phyloP scores from a whole-genome alignment of 1,284 basidiomycete genomes.

The Peniophora sp. region DNA sequence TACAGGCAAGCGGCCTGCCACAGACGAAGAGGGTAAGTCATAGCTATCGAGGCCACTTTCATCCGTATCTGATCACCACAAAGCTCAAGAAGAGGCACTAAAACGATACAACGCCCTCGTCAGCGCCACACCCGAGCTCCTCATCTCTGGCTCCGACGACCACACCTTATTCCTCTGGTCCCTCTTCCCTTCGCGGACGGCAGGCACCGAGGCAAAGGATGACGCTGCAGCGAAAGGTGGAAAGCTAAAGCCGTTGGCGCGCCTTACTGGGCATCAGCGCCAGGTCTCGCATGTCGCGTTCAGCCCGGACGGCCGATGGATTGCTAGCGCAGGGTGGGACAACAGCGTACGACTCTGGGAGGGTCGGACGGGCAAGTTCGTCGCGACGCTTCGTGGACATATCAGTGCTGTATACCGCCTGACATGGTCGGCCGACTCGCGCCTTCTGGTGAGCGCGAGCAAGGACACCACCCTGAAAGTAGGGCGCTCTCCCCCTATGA shows the following conservation, averaged over 20 bases:
- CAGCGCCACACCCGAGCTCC: constrained; percentile 66
- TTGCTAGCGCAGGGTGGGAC: constrained; percentile 90
- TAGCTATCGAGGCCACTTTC: neutral
- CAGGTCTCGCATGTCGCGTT: constrained; percentile 95
- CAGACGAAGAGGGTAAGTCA: constrained; percentile 68
- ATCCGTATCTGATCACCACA: constrained; percentile 1
- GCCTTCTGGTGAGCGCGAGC: constrained; percentile 88
- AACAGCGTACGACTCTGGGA: constrained; percentile 93
- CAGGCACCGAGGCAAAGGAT: constrained; percentile 25
- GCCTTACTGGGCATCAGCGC: constrained; percentile 92
- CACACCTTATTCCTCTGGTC: constrained; percentile 95
- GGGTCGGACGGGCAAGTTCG: constrained; percentile 87
- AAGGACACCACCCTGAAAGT: constrained; percentile 97
- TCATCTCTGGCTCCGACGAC: constrained; percentile 93
- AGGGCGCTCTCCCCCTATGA: constrained; percentile 15
- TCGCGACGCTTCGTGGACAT: constrained; percentile 88
- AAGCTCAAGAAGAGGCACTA: constrained; percentile 70
- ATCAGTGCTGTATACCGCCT: constrained; percentile 92
- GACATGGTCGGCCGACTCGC: constrained; percentile 92
- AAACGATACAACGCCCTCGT: constrained; percentile 69
- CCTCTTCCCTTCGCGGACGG: constrained; percentile 42
- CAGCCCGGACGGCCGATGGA: constrained; percentile 89
- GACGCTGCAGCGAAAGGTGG: constrained; percentile 28
- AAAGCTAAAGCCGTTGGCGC: constrained; percentile 79
- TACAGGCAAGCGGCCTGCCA: constrained; percentile 63